Conservation (phyloP, 2,329 filamentous ascomycete species). For the Teratosphaeria gauchensis region DNA sequence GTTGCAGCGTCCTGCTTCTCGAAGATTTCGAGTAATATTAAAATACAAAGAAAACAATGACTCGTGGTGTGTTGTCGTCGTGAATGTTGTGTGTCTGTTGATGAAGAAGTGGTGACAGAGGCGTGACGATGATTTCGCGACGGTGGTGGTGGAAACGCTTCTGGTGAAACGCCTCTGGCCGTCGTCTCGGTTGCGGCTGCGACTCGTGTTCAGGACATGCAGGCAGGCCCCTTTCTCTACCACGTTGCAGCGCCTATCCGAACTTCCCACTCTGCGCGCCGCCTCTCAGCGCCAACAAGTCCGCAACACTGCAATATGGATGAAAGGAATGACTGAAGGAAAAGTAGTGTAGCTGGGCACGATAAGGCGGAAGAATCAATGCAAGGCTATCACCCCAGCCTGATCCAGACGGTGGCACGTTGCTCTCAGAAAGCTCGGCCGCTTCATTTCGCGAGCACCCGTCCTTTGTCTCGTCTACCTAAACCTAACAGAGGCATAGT, state of each 20-base stretch:
- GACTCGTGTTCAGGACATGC: background rate
- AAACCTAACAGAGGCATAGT: background rate
- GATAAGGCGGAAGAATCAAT: background rate
- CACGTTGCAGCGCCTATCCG: background rate
- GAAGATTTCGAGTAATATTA: background rate
- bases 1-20: background rate
- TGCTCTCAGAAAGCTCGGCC: background rate
- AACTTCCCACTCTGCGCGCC: background rate
- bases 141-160: background rate
- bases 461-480: background rate
- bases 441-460: background rate
- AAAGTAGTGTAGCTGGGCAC: background rate
- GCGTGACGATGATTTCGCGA: background rate
- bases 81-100: background rate
- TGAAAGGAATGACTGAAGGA: background rate
- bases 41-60: background rate
- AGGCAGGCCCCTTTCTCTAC: background rate
- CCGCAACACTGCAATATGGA: background rate
- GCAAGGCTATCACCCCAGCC: background rate
- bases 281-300: background rate
- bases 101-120: background rate
- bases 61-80: background rate
- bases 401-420: background rate
- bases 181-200: background rate
- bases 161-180: background rate